A percentile compares a stretch with the other conserved stretches of the same genome.
Conservation (phyloP, 208 protist species). For the Leishmania tarentolae region DNA sequence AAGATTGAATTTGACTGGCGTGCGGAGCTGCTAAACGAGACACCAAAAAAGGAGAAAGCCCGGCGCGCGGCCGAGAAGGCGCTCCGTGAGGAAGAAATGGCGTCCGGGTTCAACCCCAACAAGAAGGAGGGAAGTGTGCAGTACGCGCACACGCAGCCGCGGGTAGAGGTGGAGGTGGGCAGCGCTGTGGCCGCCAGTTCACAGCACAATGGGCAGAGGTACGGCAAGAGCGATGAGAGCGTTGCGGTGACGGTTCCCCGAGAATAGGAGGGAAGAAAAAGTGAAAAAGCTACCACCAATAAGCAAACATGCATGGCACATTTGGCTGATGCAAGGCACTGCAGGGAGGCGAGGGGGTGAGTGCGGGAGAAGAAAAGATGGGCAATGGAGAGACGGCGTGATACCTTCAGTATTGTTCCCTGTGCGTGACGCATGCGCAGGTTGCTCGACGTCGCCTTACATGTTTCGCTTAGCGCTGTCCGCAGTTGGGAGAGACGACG, state of each 20-base stretch:
- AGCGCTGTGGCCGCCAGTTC: not conserved
- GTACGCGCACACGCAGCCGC: slow-evolving; percentile 7
- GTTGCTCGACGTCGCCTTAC: not conserved
- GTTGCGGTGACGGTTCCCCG: slow-evolving; percentile 7
- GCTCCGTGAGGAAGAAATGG: slow-evolving; percentile 21
- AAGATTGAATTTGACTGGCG: slow-evolving; percentile 57
- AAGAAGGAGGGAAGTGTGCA: slow-evolving; percentile 7
- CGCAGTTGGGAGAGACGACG: not conserved
- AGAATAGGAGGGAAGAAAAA: slow-evolving; percentile 4
- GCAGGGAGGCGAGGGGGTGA: not conserved
- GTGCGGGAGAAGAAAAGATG: not conserved
- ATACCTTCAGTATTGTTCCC: not conserved
- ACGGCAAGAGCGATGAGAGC: not conserved
- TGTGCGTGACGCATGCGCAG: not conserved
- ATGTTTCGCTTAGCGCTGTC: not conserved
- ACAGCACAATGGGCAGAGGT: not conserved
- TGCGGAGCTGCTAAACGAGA: slow-evolving; percentile 47
- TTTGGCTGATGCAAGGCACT: not conserved
- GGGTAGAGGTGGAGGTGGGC: slow-evolving; percentile 10
- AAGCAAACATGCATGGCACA: not conserved
- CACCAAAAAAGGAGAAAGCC: slow-evolving; percentile 36
- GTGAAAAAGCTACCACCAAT: not conserved
- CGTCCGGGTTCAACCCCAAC: not conserved
- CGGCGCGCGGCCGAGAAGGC: slow-evolving; percentile 28
- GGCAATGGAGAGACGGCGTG: not conserved